Base-by-base conservation (phyloP, 345 rosid species). In the Geranium brycei region DNA sequence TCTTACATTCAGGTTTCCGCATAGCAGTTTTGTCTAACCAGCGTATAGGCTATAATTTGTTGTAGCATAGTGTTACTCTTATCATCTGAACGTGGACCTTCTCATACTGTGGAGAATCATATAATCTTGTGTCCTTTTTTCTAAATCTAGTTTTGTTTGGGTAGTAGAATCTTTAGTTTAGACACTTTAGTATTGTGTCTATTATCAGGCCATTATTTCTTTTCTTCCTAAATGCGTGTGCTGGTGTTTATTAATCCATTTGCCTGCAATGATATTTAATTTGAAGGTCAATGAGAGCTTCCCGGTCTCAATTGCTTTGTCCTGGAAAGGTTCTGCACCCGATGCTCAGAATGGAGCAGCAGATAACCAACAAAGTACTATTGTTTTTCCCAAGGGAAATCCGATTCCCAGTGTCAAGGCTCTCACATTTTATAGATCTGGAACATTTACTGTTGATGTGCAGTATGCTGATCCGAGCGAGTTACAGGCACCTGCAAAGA, bases 301-400 rank as follows among this genome's bases (percentile, higher is more conserved):
- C 66, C 97, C 99, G 17, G 86, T 84, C 68, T 75, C 97, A 6
- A 73, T 93, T 53, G 77, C 89, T 17, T 71, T 88, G 69, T 80
- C 95, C 3, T 91, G 99, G 97, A 88, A 88, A 78, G 91, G 88
- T 28, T 77, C 86, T 47, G 81, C 83, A 19, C 74, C 82, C 0
- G 99, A 91, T 62, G 62, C 80, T 64, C 84, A 79, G 77, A 79
- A 80, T 77, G 95, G 85, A 69, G 79, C 77, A 38, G 68, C 78
- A 17, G 99, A 93, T 58, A 86, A 85, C 62, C 91, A 86, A 35
- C 99, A 87, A 72, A 78, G 83, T 70, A 85, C 95, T 59, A 55
- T 88, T 66, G 95, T 93, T 6, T 93, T 93, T 31, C 91, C 92
- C 59, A 88, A 84, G 75, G 99, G 99, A 74, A 93, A 93, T 66